These are phyloP conservation scores for Cystobasidium sp. DNA, from an alignment of 1,284 basidiomycete genomes.

Conservation along the genomic window DNA sequence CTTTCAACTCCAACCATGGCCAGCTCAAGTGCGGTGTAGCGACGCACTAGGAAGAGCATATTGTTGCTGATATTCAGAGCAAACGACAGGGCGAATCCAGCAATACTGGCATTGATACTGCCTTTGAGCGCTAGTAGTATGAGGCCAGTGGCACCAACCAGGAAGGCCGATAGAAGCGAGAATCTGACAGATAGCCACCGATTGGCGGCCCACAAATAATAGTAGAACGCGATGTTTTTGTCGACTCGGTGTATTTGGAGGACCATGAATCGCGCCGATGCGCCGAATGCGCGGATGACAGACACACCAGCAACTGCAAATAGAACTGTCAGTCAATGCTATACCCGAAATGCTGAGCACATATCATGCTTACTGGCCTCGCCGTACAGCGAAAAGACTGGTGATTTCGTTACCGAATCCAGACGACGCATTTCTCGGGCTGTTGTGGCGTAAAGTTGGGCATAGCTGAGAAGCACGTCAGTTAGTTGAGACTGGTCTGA, in stretches of 20 bases:
- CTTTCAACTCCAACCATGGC: conserved; percentile 93
- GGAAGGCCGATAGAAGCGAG: conserved; percentile 48
- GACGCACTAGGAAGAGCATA: conserved; percentile 51
- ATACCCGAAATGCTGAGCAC: neutral
- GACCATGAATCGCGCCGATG: conserved; percentile 56
- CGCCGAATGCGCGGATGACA: conserved; percentile 84
- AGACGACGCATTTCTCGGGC: conserved; percentile 54
- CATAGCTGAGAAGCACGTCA: conserved; percentile 35
- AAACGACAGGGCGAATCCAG: conserved; percentile 60
- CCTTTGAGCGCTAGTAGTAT: conserved; percentile 62
- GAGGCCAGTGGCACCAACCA: conserved; percentile 55
- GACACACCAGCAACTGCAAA: conserved; percentile 64
- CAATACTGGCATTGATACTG: conserved; percentile 56
- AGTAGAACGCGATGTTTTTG: conserved; percentile 47
- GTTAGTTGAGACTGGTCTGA: neutral
- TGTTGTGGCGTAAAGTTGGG: conserved; percentile 44
- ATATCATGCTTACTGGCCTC: conserved; percentile 35
- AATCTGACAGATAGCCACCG: conserved; percentile 57
- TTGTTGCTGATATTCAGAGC: conserved; percentile 56
- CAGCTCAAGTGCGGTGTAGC: conserved; percentile 75
- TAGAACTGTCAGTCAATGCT: neutral
- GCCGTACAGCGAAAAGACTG: conserved; percentile 78
- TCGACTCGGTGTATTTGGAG: conserved; percentile 42
- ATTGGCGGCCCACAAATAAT: conserved; percentile 58
- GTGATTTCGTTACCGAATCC: conserved; percentile 85